A percentile compares a stretch with the other conserved stretches of the same genome.
Evolutionary conservation across 2,329 filamentous ascomycete species (phyloP).

Genomic region (Rachicladosporium sp.): DNA sequence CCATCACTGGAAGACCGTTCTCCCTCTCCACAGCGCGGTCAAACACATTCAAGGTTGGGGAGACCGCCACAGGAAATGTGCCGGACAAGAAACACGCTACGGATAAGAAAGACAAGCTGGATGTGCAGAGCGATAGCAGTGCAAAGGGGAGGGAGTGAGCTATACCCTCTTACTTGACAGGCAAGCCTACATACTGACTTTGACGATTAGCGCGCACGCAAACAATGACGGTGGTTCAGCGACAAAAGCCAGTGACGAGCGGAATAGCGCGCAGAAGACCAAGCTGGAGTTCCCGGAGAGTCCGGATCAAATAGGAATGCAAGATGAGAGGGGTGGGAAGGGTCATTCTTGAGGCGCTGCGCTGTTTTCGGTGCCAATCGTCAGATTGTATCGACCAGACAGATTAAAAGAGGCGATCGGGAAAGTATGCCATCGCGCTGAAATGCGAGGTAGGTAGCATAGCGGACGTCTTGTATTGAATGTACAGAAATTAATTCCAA

Average conservation of each 20-base stretch:
- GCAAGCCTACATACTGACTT: neutral
- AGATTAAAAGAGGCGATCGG: too few species aligned
- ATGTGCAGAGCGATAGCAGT: conserved; percentile 23
- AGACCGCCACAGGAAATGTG: too few species aligned
- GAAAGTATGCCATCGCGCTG: too few species aligned
- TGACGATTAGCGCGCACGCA: conserved; percentile 15
- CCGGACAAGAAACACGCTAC: conserved; percentile 19
- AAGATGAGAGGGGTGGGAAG: conserved; percentile 38
- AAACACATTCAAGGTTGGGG: too few species aligned
- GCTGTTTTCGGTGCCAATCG: too few species aligned
- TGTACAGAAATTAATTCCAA: too few species aligned
- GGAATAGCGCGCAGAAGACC: conserved; percentile 26
- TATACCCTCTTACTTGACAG: neutral
- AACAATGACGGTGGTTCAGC: conserved; percentile 29
- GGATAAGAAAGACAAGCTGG: conserved; percentile 23
- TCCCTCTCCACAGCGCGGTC: too few species aligned
- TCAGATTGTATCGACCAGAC: too few species aligned
- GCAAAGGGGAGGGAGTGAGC: conserved; percentile 22
- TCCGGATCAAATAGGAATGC: conserved; percentile 36
- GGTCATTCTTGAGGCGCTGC: conserved; percentile 11
- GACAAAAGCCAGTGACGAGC: conserved; percentile 26
- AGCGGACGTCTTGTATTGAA: too few species aligned
- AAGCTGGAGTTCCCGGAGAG: conserved; percentile 38
- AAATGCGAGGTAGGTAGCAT: too few species aligned
- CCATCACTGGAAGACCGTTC: too few species aligned